Evolutionary conservation across 257 asterid species (phyloP).

Genomic region (Coffea eugenioides): DNA sequence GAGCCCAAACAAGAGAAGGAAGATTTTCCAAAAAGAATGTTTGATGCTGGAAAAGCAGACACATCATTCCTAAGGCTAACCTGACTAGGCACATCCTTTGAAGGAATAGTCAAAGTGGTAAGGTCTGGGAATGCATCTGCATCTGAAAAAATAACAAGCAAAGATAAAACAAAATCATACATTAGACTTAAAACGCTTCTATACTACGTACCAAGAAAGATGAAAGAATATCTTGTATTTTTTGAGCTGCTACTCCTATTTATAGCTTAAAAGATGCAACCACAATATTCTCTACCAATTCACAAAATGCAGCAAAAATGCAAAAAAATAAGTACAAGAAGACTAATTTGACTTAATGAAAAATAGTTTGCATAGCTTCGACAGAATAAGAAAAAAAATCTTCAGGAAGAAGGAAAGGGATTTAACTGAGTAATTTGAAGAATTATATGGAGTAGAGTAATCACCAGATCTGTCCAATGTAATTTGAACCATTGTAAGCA

Average conservation of each 20-base stretch:
- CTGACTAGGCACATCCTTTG: slow-evolving; percentile 38
- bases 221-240: background rate
- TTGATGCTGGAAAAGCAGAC: slow-evolving; percentile 36
- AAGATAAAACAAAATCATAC: background rate
- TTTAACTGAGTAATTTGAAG: background rate
- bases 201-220: too few species aligned
- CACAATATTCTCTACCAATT: background rate
- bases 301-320: background rate
- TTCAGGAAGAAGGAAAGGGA: background rate
- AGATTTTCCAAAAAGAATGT: slow-evolving; percentile 39
- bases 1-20: slow-evolving; percentile 53
- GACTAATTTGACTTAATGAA: background rate
- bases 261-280: background rate
- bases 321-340: background rate
- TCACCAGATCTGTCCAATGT: background rate
- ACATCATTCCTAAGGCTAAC: slow-evolving; percentile 39
- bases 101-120: slow-evolving; percentile 32
- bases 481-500: background rate
- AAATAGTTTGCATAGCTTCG: background rate
- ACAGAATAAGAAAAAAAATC: background rate
- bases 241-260: background rate
- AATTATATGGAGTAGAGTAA: background rate
- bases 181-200: background rate
- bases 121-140: slow-evolving; percentile 52
- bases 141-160: slow-evolving; percentile 25